Conservation (phyloP, 768 basidiomycete genomes). For the Chalciporus piperatus region DNA sequence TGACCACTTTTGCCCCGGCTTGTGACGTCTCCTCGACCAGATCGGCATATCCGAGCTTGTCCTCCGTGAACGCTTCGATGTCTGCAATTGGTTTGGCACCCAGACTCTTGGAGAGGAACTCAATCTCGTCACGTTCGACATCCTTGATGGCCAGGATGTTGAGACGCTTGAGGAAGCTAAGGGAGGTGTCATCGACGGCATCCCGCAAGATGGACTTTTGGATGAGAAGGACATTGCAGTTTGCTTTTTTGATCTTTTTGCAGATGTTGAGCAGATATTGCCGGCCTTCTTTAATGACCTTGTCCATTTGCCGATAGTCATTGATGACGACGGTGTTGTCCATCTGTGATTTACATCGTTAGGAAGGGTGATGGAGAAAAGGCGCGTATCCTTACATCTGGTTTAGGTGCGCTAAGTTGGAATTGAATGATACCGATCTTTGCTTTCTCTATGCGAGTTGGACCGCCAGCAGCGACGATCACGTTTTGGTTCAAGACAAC, state of each 20-base stretch:
- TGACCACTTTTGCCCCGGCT: conserved; percentile 86
- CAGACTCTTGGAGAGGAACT: conserved; percentile 91
- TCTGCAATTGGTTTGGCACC: conserved; percentile 97
- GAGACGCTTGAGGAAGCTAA: conserved; percentile 95
- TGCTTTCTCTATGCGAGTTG: conserved; percentile 94
- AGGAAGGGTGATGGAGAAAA: not conserved
- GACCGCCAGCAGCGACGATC: conserved; percentile 85
- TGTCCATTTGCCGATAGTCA: conserved; percentile 99
- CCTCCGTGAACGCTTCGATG: conserved; percentile 95
- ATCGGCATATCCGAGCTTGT: conserved; percentile 96
- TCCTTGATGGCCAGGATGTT: conserved; percentile 97
- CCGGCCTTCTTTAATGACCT: conserved; percentile 98
- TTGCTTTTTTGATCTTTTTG: conserved; percentile 99
- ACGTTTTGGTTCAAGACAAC: conserved; percentile 98
- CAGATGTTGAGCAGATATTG: conserved; percentile 96
- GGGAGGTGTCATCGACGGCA: conserved; percentile 96
- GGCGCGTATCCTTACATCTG: conserved; percentile 64
- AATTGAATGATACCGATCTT: conserved; percentile 99
- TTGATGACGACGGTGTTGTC: conserved; percentile 99
- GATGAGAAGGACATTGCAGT: conserved; percentile 97
- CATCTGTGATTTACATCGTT: conserved; percentile 59
- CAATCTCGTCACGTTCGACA: conserved; percentile 97
- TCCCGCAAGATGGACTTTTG: conserved; percentile 99
- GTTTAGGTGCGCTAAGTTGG: conserved; percentile 96
- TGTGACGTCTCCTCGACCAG: conserved; percentile 86